A percentile compares a stretch with the other conserved stretches of the same genome.
Conservation (phyloP, 2,329 filamentous ascomycete species). For the Scedosporium minutisporum region DNA sequence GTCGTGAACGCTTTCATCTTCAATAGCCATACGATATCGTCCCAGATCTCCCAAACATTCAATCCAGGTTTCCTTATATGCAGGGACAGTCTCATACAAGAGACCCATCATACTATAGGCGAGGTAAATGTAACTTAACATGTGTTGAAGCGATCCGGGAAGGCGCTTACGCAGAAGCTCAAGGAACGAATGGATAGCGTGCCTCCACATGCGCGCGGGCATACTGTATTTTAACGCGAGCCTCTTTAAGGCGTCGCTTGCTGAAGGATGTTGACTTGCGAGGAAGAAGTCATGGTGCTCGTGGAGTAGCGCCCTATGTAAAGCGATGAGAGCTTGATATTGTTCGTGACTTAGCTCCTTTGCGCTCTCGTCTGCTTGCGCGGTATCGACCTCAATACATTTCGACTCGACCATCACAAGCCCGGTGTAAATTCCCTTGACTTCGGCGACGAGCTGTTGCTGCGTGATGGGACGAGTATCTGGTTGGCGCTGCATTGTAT, state of each 20-base stretch:
- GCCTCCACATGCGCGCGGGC: constrained; percentile 89
- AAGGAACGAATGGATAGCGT: constrained; percentile 79
- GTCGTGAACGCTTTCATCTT: constrained; percentile 67
- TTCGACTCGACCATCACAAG: constrained; percentile 80
- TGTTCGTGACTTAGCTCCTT: constrained; percentile 53
- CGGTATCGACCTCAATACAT: constrained; percentile 72
- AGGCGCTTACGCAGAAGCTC: constrained; percentile 66
- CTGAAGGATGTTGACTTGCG: constrained; percentile 76
- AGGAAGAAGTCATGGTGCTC: constrained; percentile 84
- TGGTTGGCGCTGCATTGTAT: constrained; percentile 32
- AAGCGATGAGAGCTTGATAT: constrained; percentile 73
- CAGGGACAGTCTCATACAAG: constrained; percentile 73
- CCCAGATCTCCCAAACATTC: constrained; percentile 84
- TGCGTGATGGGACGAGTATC: constrained; percentile 62
- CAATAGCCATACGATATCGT: constrained; percentile 80
- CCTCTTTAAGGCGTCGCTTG: constrained; percentile 54
- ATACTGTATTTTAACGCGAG: constrained; percentile 78
- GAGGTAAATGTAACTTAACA: constrained; percentile 83
- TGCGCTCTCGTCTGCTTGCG: constrained; percentile 31
- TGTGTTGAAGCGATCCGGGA: constrained; percentile 72
- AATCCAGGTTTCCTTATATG: constrained; percentile 84
- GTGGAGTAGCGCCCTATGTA: constrained; percentile 72
- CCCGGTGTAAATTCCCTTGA: constrained; percentile 75
- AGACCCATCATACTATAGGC: constrained; percentile 87
- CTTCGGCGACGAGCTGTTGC: constrained; percentile 70